These are phyloP conservation scores for Sporothrix euskadiensis DNA, from an alignment of 2,329 filamentous ascomycete genomes.

Conservation along the genomic window DNA sequence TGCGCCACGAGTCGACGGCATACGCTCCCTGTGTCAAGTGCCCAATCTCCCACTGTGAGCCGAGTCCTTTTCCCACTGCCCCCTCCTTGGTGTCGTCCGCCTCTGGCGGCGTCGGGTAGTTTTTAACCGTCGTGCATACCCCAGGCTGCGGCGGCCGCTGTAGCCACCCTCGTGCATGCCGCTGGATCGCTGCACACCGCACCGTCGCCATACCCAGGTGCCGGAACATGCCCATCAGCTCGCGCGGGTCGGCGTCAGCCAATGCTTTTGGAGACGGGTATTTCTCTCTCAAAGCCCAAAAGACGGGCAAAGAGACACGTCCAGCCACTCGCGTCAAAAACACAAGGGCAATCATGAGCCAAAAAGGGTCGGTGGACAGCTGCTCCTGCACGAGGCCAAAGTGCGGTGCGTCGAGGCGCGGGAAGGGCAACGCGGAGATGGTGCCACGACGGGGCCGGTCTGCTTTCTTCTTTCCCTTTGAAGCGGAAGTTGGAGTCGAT, in stretches of 20 bases:
- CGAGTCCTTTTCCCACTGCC: constrained; percentile 22
- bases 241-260: constrained; percentile 54
- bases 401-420: constrained; percentile 58
- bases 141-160: constrained; percentile 60
- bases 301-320: constrained; percentile 70
- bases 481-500: neutral
- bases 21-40: constrained; percentile 82
- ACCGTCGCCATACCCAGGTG: constrained; percentile 71
- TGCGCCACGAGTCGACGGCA: constrained; percentile 86
- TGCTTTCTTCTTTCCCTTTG: neutral
- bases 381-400: constrained; percentile 88
- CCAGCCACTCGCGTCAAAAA: constrained; percentile 83
- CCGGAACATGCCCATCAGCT: constrained; percentile 63
- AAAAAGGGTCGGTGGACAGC: constrained; percentile 72
- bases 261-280: constrained; percentile 69
- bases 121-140: constrained; percentile 54
- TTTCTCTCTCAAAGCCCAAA: constrained; percentile 64
- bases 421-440: constrained; percentile 63
- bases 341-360: constrained; percentile 76
- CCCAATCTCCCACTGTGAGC: constrained; percentile 75
- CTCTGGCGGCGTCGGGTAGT: constrained; percentile 44
- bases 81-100: neutral
- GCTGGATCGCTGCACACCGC: constrained; percentile 67
- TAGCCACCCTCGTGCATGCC: constrained; percentile 69
- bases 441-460: constrained; percentile 47